Evolutionary conservation across 176 grass and related monocot species (phyloP).

Genomic region (Saccharum officinarum): DNA sequence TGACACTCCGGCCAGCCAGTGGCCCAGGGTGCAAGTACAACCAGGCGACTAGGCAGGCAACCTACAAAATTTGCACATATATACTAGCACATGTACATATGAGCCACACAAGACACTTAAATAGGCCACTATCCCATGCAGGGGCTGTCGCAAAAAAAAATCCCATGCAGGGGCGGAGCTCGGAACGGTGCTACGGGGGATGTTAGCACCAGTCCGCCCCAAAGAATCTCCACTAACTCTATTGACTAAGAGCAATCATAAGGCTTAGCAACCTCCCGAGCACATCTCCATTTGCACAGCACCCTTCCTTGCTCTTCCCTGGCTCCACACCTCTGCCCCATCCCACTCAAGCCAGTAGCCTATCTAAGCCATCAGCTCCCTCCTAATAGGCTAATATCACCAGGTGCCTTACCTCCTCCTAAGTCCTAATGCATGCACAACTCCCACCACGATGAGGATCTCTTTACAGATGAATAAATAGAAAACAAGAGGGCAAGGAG

Average conservation of each 20-base stretch:
- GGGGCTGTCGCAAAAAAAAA: too few relatives aligned
- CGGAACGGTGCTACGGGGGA: neutral
- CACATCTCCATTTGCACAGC: neutral
- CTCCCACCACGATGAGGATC: neutral
- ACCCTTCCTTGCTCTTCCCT: neutral
- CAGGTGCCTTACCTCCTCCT: neutral
- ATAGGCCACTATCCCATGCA: neutral
- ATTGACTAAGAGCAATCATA: neutral
- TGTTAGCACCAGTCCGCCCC: neutral
- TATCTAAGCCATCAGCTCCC: neutral
- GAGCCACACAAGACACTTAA: neutral
- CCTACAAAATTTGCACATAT: neutral
- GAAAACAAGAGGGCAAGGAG: neutral
- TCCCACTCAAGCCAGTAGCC: neutral
- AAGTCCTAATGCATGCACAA: neutral
- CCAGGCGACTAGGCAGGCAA: neutral
- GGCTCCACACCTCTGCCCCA: neutral
- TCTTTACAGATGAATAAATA: neutral
- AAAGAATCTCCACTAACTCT: neutral
- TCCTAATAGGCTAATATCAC: neutral
- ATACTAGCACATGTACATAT: neutral
- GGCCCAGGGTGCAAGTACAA: neutral
- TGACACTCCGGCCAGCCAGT: neutral
- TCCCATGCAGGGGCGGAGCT: too few relatives aligned
- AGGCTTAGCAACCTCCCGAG: neutral